A percentile compares a stretch with the other conserved stretches of the same genome.
Conservation (phyloP, 1,139 yeast genomes). For the Blastobotrys persicus region DNA sequence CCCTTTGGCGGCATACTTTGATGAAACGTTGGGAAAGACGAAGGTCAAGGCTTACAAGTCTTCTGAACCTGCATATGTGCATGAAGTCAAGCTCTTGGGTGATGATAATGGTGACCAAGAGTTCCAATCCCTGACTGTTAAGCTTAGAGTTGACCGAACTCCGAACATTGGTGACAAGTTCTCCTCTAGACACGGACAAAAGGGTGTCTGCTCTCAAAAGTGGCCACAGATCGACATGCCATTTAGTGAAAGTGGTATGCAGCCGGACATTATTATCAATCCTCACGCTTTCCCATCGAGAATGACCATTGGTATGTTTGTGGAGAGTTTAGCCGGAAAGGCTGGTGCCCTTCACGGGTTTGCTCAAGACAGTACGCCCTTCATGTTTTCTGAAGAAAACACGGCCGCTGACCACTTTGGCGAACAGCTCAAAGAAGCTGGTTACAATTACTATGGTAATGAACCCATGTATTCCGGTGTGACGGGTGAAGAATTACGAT, state of each 20-base stretch:
- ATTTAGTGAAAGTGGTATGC: slow-evolving; percentile 91
- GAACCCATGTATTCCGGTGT: slow-evolving; percentile 99
- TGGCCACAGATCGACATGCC: slow-evolving; percentile 99
- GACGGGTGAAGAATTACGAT: slow-evolving; percentile 96
- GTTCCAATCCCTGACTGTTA: slow-evolving; percentile 81
- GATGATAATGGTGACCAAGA: slow-evolving; percentile 79
- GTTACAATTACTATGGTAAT: slow-evolving; percentile 96
- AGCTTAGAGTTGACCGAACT: slow-evolving; percentile 85
- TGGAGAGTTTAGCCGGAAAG: slow-evolving; percentile 95
- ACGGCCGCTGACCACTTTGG: slow-evolving; percentile 98
- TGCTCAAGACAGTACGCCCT: slow-evolving; percentile 96
- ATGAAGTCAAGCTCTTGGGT: slow-evolving; percentile 89
- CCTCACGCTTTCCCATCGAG: slow-evolving; percentile 99
- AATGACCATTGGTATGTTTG: slow-evolving; percentile 99
- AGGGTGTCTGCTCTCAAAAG: slow-evolving; percentile 98
- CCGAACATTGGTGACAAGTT: slow-evolving; percentile 98
- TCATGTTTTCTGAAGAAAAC: slow-evolving; percentile 86
- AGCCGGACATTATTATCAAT: slow-evolving; percentile 94
- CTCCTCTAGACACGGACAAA: slow-evolving; percentile 98
- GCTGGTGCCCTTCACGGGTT: slow-evolving; percentile 98
- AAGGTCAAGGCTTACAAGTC: slow-evolving; percentile 92
- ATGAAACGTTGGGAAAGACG: slow-evolving; percentile 88
- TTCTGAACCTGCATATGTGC: slow-evolving; percentile 90
- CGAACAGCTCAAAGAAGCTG: slow-evolving; percentile 81
- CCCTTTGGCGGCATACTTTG: slow-evolving; percentile 90